Evolutionary conservation across 495 filamentous ascomycete genomes (phyloP).

Genomic region (Podospora comata): DNA sequence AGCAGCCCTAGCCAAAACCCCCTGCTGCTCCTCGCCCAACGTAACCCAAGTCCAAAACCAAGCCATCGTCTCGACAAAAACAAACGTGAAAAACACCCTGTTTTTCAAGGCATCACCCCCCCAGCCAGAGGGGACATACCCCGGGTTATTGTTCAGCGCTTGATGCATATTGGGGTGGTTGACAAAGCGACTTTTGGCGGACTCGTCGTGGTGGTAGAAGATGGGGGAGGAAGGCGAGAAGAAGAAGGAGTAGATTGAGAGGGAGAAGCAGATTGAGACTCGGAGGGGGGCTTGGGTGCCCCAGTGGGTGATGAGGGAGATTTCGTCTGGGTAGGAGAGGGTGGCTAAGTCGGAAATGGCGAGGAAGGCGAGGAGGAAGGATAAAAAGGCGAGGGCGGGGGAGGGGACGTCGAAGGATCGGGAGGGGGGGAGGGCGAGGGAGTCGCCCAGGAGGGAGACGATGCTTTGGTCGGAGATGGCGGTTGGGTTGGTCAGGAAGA

Average conservation of each 20-base stretch:
- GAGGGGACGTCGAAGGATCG: constrained; percentile 60
- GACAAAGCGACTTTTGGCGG: constrained; percentile 20
- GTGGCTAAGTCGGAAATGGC: constrained; percentile 73
- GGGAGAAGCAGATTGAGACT: constrained; percentile 59
- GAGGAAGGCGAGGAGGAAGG: constrained; percentile 61
- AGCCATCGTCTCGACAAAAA: constrained; percentile 75
- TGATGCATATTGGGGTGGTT: constrained; percentile 30
- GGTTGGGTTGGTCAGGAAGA: constrained; percentile 70
- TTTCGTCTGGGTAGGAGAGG: constrained; percentile 67
- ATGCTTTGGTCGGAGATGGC: constrained; percentile 73
- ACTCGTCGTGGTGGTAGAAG: constrained; percentile 22
- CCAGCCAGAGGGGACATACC: constrained; percentile 35
- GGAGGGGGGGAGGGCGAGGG: constrained; percentile 61
- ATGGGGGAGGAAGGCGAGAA: constrained; percentile 43
- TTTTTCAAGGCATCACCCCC: constrained; percentile 66
- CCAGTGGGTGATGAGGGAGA: constrained; percentile 61
- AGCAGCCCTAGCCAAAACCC: constrained; percentile 34
- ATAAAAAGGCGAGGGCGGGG: constrained; percentile 67
- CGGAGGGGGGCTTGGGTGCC: constrained; percentile 65
- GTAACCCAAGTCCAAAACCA: constrained; percentile 81
- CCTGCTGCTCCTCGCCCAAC: constrained; percentile 49
- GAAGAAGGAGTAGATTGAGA: constrained; percentile 69
- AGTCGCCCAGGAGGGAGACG: constrained; percentile 78
- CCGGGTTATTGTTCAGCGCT: constrained; percentile 15
- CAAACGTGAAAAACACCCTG: constrained; percentile 75